Base-by-base conservation (phyloP, 345 rosid genomes). In the Heritiera littoralis region DNA sequence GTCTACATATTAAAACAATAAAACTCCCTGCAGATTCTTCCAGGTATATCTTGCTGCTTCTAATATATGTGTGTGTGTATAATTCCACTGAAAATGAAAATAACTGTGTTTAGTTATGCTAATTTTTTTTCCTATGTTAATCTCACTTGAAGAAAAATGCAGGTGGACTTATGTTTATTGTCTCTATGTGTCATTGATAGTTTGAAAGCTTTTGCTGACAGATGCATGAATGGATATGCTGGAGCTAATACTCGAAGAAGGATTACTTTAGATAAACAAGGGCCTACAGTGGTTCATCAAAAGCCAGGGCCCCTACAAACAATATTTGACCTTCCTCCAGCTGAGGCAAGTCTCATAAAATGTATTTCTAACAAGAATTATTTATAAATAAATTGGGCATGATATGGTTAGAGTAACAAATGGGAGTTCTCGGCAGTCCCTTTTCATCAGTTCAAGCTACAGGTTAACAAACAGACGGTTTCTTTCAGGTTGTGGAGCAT, bases 221-320 rank as follows among this genome's bases (percentile, higher is more conserved):
- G 96, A 89, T 89, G 75, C 60, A 74, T 91, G 66, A 86, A 90
- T 82, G 97, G 97, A 79, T 91, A 86, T 84, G 88, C 93, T 83
- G 94, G 94, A 77, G 80, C 94, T 81, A 88, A 79, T 78, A 23
- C 90, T 66, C 89, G 97, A 82, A 91, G 95, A 86, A 89, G 97
- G 82, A 86, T 81, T 66, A 78, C 94, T 38, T 69, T 77, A 78
- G 98, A 93, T 83, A 88, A 89, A 83, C 94, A 88, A 80, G 98
- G 97, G 32, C 97, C 97, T 11, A 94, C 97, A 7, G 92, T 92
- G 89, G 99, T 94, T 75, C 92, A 94, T 85, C 99, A 86, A 87
- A 96, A 92, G 87, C 97, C 99, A 58, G 99, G 99, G 56, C 93
- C 98, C 69, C 72, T 94, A 81, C 99, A 96, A 82, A 96, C 97